Evolutionary conservation across 768 basidiomycete genomes (phyloP), one percentile per base, ranked within the genome.

Genomic region (Cantharellus cinnabarinus): DNA sequence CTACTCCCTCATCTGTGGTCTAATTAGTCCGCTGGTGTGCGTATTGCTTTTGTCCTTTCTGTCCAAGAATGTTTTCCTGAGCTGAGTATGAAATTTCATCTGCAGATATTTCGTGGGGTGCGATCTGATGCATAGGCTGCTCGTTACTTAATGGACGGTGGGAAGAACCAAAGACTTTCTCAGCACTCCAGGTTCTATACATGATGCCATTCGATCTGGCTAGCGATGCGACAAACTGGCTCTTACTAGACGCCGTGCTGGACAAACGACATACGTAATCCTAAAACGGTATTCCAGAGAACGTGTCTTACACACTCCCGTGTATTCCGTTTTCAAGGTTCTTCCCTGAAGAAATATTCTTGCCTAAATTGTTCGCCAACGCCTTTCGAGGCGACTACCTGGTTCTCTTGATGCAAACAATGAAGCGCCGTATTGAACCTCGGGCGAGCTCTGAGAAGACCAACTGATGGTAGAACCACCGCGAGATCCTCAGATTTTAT

Each of bases 181-280:
- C 91, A 97, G 69, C 78, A 83, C 57, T 74, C 2, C 74, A 93
- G 41, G 59, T 74, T 4, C 67, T 88, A 37, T 77, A 82, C 4
- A 83, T 79, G 62, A 75, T 71, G 29, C 80, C 94, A 44, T 95
- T 93, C 68, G 66, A 70, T 38, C 72, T 74, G 62, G 78, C 79
- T 37, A 75, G 76, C 29, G n/a, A n/a, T n/a, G 68, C 80, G 5
- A 81, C 85, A 14, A 89, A 88, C 68, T 86, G 82, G 82, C 69
- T 77, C 4, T 56, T 87, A 42, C 66, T 89, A 5, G 68, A 87
- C 4, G 74, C 97, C 5, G 81, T 83, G 0, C 72, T 95, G 50
- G 93, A 89, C 77, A 98, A 97, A 70, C 77, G 95, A 57, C 73
- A 94, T 2, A 93, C 97, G 67, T 97, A 93, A 7, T 90, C 73